Conservation (phyloP, 768 basidiomycete genomes). For the Baorangia bicolor region DNA sequence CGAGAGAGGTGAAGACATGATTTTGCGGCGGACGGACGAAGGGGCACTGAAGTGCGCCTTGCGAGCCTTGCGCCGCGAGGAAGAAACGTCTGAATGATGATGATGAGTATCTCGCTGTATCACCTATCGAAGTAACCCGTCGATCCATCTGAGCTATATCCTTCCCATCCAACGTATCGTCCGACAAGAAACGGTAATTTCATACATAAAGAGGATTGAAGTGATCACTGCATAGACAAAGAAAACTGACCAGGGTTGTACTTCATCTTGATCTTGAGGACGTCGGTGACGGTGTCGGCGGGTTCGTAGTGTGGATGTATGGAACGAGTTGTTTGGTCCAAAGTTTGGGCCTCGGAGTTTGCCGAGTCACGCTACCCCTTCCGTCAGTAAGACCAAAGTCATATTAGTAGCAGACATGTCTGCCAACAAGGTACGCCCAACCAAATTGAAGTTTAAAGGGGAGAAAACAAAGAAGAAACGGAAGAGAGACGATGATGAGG, state of each 20-base stretch:
- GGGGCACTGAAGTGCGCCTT: slow-evolving; percentile 98
- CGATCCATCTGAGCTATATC: slow-evolving; percentile 42
- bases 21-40: slow-evolving; percentile 92
- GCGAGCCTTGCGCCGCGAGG: slow-evolving; percentile 95
- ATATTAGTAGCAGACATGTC: slow-evolving; percentile 28
- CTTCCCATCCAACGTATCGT: slow-evolving; percentile 55
- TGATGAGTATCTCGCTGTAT: slow-evolving; percentile 33
- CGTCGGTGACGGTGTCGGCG: slow-evolving; percentile 51
- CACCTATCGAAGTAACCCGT: slow-evolving; percentile 8
- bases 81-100: slow-evolving; percentile 68
- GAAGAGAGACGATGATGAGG: slow-evolving; percentile 56
- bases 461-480: slow-evolving; percentile 84
- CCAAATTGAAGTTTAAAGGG: slow-evolving; percentile 86
- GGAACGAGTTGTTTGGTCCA: slow-evolving; percentile 38
- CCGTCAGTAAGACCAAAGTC: neutral
- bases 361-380: slow-evolving; percentile 14
- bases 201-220: slow-evolving; percentile 19
- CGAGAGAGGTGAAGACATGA: slow-evolving; percentile 94
- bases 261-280: slow-evolving; percentile 77
- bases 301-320: slow-evolving; percentile 22
- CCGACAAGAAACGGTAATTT: slow-evolving; percentile 29
- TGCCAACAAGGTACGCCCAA: slow-evolving; percentile 56
- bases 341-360: slow-evolving; percentile 26
- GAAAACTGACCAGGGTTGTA: slow-evolving; percentile 74
- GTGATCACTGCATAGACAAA: slow-evolving; percentile 16